Evolutionary conservation across 1,284 basidiomycete genomes (phyloP), one percentile per base, ranked within the genome.

Genomic region (Anthracocystis walkeri): DNA sequence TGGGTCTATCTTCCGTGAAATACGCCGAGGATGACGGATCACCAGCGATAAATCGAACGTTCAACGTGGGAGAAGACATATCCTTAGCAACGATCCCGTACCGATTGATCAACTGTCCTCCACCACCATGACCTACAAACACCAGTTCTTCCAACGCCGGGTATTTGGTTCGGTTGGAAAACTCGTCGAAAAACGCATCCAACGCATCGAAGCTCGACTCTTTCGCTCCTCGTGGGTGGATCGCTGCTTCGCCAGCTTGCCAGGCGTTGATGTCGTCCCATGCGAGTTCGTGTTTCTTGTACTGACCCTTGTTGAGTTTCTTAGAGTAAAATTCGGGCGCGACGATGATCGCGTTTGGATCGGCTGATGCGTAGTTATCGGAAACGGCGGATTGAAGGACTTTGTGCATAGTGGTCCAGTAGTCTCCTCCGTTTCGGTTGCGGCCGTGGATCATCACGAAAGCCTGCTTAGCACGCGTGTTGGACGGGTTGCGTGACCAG

Each of bases 81-180:
- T 78, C 61, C 54, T 78, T 76, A 4, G 82, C 80, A 5, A 84
- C 74, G 40, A 77, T 70, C 4, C 78, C 74, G 56, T 84, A 85
- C 14, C 83, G 65, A 45, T 80, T 78, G 50, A 82, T 79, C 12
- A 84, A 58, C 38, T 85, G 83, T 7, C 73, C 83, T 31, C 83
- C 83, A n/a, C 83, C 83, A 11, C 83, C 83, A 46, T 85, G 83
- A 11, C 83, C 83, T 12, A 84, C 79, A 42, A 83, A 65, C 10
- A 80, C 81, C n/a, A 85, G 54, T n/a, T 79, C 78, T 31, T 75
- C 61, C 49, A 85, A 41, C 14, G 23, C 42, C 0, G 82, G 82
- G 52, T 79, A 85, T 21, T 65, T 61, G 16, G 64, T 55, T 6
- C 40, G 21, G 55, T 83, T 66, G 40, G 61, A 40, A 38, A 85